Conservation (phyloP, 257 asterid species). For the Penstemon eatonii region DNA sequence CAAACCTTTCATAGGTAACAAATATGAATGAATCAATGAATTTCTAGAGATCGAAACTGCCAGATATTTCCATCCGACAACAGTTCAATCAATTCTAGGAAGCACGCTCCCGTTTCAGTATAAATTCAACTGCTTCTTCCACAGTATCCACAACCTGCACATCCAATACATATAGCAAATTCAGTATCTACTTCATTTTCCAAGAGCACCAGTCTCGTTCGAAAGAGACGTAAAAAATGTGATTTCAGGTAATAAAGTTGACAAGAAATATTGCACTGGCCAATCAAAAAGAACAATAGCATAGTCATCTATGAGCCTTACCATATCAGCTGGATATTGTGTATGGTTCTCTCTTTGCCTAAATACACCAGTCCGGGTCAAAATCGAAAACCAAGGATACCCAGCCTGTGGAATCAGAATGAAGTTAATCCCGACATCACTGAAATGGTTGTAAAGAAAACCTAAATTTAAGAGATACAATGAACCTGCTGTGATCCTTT, state of each 20-base stretch:
- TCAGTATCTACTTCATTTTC: neutral
- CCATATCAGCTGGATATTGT: conserved; percentile 63
- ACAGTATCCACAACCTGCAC: conserved; percentile 65
- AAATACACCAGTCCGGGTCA: conserved; percentile 71
- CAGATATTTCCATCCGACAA: neutral
- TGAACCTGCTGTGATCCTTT: conserved; percentile 58
- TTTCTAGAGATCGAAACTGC: neutral
- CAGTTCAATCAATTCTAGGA: conserved; percentile 13
- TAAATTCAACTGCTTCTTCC: conserved; percentile 65
- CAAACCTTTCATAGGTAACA: neutral
- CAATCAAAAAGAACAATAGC: conserved; percentile 12
- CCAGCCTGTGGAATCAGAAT: conserved; percentile 49
- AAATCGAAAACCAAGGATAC: conserved; percentile 64
- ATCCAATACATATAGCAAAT: neutral
- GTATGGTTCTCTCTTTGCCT: conserved; percentile 51
- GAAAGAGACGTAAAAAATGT: too few relatives aligned
- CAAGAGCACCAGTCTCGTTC: neutral
- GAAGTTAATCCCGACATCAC: neutral
- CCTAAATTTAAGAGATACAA: neutral
- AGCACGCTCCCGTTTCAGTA: conserved; percentile 49
- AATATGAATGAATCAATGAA: conserved; percentile 5
- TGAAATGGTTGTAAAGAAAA: neutral
- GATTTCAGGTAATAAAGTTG: neutral
- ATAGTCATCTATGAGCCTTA: conserved; percentile 26
- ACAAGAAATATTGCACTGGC: neutral